These are phyloP conservation scores for Apiospora saccharicola DNA, from an alignment of 2,329 filamentous ascomycete species.

Conservation along the genomic window DNA sequence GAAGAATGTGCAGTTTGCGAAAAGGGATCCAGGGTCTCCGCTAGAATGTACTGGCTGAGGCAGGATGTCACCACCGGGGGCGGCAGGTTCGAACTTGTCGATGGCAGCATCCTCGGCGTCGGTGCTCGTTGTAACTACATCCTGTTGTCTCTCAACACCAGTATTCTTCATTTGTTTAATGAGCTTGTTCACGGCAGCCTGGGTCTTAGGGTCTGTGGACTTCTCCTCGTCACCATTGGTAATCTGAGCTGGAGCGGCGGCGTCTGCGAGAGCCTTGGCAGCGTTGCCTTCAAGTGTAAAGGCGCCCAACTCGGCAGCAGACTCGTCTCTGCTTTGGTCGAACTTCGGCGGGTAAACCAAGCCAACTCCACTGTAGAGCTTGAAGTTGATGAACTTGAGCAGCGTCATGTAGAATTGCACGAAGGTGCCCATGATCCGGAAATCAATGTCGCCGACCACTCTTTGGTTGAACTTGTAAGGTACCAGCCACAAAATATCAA, in stretches of 20 bases:
- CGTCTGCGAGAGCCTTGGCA: conserved; percentile 59
- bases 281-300: conserved; percentile 87
- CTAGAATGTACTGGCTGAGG: conserved; percentile 76
- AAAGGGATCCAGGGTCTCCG: conserved; percentile 76
- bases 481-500: conserved; percentile 96
- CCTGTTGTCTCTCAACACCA: conserved; percentile 51
- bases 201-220: conserved; percentile 67
- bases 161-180: conserved; percentile 70
- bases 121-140: conserved; percentile 51
- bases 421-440: conserved; percentile 99
- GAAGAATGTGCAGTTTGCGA: conserved; percentile 89
- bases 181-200: conserved; percentile 73
- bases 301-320: conserved; percentile 87
- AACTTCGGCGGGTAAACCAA: conserved; percentile 97
- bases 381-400: conserved; percentile 94
- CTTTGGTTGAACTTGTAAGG: conserved; percentile 98
- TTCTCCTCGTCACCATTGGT: conserved; percentile 58
- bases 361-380: conserved; percentile 88
- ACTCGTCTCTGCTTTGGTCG: conserved; percentile 84
- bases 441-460: conserved; percentile 93
- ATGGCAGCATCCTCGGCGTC: conserved; percentile 67
- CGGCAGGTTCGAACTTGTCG: conserved; percentile 89
- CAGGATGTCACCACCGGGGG: conserved; percentile 84
- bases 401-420: conserved; percentile 99
- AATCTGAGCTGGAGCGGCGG: conserved; percentile 55